Evolutionary conservation across 768 basidiomycete species (phyloP).

Genomic region (Mycena belliarum): DNA sequence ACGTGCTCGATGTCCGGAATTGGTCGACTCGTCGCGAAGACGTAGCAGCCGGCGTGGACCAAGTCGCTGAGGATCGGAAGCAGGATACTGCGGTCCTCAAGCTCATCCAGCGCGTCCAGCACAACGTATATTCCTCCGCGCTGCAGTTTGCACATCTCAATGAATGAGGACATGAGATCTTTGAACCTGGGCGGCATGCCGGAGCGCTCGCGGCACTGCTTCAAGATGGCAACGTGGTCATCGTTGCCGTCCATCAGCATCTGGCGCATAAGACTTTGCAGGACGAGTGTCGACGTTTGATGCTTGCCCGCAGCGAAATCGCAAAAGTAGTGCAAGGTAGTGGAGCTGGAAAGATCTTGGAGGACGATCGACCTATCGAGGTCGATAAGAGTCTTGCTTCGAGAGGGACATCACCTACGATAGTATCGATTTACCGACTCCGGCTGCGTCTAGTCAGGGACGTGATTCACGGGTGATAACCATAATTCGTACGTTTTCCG

Average conservation of each 20-base stretch:
- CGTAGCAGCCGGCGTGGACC: not conserved
- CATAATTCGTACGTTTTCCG: constrained; percentile 8
- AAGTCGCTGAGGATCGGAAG: constrained; percentile 12
- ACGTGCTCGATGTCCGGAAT: constrained; percentile 13
- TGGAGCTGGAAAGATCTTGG: constrained; percentile 6
- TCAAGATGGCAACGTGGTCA: constrained; percentile 6
- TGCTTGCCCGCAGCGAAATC: constrained; percentile 14
- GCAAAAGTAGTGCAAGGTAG: constrained; percentile 9
- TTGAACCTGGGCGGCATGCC: constrained; percentile 6
- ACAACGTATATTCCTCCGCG: not conserved
- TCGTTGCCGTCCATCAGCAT: constrained; percentile 2
- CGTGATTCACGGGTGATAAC: not conserved
- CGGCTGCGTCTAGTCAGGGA: not conserved
- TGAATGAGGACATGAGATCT: constrained; percentile 1
- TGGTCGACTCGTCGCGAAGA: constrained; percentile 14
- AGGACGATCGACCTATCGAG: constrained; percentile 11
- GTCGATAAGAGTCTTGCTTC: not conserved
- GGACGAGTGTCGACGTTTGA: not conserved
- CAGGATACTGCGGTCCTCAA: constrained; percentile 9
- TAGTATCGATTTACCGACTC: constrained; percentile 14
- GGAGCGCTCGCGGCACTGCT: constrained; percentile 12
- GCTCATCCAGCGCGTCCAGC: constrained; percentile 15
- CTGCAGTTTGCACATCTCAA: constrained; percentile 9
- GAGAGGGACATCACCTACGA: constrained; percentile 1
- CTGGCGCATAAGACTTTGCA: constrained; percentile 10